A percentile compares a stretch with the other conserved stretches of the same genome.
phyloP scores from a whole-genome alignment of 495 filamentous ascomycete species.

The Entonaema liquescens region DNA sequence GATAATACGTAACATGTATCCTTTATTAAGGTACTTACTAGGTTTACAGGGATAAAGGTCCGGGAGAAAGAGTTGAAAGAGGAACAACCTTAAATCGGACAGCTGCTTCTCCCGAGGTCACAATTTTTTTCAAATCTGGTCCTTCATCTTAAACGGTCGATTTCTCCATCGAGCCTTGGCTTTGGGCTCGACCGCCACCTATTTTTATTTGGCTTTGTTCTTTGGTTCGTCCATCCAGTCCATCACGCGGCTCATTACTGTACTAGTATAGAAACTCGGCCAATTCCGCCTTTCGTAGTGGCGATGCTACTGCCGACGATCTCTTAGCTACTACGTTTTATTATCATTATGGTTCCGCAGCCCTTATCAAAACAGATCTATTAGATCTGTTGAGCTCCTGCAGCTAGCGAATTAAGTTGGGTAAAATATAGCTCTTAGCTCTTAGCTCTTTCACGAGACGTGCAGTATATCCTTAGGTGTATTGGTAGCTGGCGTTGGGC shows the following conservation, averaged over 20 bases:
- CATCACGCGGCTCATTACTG: conserved; percentile 23
- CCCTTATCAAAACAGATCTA: conserved; percentile 20
- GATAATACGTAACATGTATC: no score
- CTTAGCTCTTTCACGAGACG: neutral
- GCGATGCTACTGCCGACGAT: conserved; percentile 25
- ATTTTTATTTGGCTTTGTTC: conserved; percentile 10
- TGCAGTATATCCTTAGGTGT: neutral
- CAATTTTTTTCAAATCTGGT: conserved; percentile 5
- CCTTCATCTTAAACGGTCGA: conserved; percentile 8
- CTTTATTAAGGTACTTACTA: no score
- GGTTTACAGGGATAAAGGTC: neutral
- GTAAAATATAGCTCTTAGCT: conserved; percentile 14
- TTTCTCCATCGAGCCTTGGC: conserved; percentile 14
- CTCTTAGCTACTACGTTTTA: conserved; percentile 13
- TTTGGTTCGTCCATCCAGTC: conserved; percentile 13
- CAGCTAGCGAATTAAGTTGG: conserved; percentile 5
- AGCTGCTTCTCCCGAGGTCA: conserved; percentile 25
- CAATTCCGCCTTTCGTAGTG: conserved; percentile 10
- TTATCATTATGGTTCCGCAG: conserved; percentile 28
- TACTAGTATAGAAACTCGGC: conserved; percentile 4
- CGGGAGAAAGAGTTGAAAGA: conserved; percentile 8
- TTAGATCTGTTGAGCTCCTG: conserved; percentile 28
- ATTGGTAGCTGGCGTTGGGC: conserved; percentile 7
- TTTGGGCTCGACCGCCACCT: conserved; percentile 15
- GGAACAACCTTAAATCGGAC: conserved; percentile 25